Evolutionary conservation across 1,284 basidiomycete genomes (phyloP).

Genomic region (Porodaedalea pini): DNA sequence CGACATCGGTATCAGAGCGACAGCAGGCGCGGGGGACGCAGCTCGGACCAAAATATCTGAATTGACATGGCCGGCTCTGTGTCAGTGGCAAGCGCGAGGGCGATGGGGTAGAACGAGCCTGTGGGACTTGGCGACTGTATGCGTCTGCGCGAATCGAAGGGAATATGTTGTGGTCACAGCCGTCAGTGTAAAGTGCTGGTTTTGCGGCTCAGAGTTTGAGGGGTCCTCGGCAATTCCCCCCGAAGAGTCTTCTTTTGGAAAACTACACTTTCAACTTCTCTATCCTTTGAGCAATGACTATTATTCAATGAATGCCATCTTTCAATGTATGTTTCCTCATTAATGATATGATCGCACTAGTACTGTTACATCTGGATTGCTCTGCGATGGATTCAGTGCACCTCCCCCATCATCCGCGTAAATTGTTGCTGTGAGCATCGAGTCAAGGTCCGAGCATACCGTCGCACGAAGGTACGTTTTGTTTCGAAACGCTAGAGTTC

Average conservation of each 20-base stretch:
- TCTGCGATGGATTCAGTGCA: too few relatives aligned
- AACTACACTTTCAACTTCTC: too few relatives aligned
- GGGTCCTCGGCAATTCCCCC: constrained; percentile 11
- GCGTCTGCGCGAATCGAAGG: constrained; percentile 5
- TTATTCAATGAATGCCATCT: too few relatives aligned
- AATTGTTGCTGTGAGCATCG: too few relatives aligned
- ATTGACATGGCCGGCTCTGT: neutral
- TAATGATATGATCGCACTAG: too few relatives aligned
- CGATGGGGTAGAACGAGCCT: neutral
- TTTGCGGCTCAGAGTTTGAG: constrained; percentile 4
- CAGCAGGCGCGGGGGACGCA: neutral
- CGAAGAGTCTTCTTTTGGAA: constrained; percentile 5
- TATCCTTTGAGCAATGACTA: too few relatives aligned
- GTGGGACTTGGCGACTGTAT: constrained; percentile 8
- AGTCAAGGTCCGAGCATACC: too few relatives aligned
- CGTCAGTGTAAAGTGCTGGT: neutral
- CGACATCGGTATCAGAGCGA: neutral
- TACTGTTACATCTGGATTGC: too few relatives aligned
- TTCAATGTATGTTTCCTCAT: too few relatives aligned
- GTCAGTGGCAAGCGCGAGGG: neutral
- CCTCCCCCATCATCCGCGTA: too few relatives aligned
- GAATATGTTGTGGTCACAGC: constrained; percentile 4
- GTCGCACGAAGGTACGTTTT: too few relatives aligned
- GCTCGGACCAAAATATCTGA: neutral
- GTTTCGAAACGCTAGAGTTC: too few relatives aligned